Base-by-base conservation (phyloP, 805 yeast species). In the Starmerella vaccinii region DNA sequence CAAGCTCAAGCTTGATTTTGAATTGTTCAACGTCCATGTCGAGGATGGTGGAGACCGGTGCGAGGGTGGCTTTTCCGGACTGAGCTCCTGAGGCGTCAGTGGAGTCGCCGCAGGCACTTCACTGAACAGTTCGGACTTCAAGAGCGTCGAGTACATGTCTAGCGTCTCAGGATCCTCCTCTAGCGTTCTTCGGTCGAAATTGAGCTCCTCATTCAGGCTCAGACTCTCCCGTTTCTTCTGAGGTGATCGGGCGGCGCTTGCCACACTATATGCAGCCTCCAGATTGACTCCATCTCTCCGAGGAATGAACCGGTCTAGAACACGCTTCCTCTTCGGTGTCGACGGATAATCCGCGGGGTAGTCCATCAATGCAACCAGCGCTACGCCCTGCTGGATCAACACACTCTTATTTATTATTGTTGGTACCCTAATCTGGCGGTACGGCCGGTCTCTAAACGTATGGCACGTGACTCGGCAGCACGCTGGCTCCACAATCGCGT, bases 51-150 rank as follows among this genome's bases (percentile, higher is more conserved):
- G 45, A 22, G 26, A 24, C 40, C 21, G 40, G 8, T 22, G 15
- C 23, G 22, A 19, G n/a, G 40, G 13, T 23, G 27, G 38, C 23
- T 27, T 27, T 18, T 41, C 34, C 32, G 45, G 45, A n/a, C 45
- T 41, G 6, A 41, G 22, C 33, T 41, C 45, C 32, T 22, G 49
- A 50, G 37, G 55, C n/a, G 42, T 35, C 33, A 37, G 35, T 5
- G 47, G 40, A n/a, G 39, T 34, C 18, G 18, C 47, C 44, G 27
- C 41, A 19, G 46, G 46, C 22, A 32, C 29, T 9, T 43, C 38
- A 32, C 97, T 97, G 71, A 92, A 92, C 32, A 92, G 68, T 65
- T 92, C 98, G 30, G 94, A 84, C 59, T 84, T 83, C 44, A 92
- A 69, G 2, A 92, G 84, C 0, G 90, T 80, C 49, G 89, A 81